Evolutionary conservation across 1,284 basidiomycete species (phyloP).

Genomic region (Trichosporon sp.): DNA sequence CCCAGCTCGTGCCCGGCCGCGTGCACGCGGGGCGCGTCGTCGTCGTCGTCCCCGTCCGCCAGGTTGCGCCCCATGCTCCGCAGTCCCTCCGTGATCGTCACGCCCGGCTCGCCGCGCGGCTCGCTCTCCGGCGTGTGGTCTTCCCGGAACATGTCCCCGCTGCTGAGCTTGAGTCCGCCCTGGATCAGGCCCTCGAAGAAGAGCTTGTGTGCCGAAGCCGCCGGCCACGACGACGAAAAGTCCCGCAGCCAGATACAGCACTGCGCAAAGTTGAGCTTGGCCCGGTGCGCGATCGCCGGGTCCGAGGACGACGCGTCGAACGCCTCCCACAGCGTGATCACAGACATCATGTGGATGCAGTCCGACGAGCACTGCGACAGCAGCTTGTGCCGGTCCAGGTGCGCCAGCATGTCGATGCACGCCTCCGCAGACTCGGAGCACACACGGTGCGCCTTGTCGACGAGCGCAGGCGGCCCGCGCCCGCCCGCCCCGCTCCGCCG

Average conservation of each 20-base stretch:
- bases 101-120: neutral
- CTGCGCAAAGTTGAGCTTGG: conserved; percentile 41
- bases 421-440: conserved; percentile 39
- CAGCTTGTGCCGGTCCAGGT: conserved; percentile 36
- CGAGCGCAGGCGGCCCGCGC: conserved; percentile 12
- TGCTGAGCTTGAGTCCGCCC: conserved; percentile 30
- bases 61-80: conserved; percentile 24
- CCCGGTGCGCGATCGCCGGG: conserved; percentile 23
- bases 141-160: conserved; percentile 11
- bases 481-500: conserved; percentile 11
- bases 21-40: neutral
- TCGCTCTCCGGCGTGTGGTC: conserved; percentile 10
- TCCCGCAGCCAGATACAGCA: conserved; percentile 46
- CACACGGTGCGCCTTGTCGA: conserved; percentile 22
- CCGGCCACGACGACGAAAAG: conserved; percentile 40
- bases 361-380: conserved; percentile 40
- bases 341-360: conserved; percentile 41
- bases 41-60: neutral
- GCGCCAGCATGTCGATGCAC: conserved; percentile 34
- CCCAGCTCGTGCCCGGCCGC: neutral
- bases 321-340: conserved; percentile 39
- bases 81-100: conserved; percentile 19
- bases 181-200: conserved; percentile 47
- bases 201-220: conserved; percentile 41
- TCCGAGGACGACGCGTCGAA: conserved; percentile 28